Percentiles rank a stretch among this genome's conserved stretches.
These are phyloP conservation scores for Calocybe cyanea DNA, from an alignment of 768 basidiomycete species.

Conservation along the genomic window DNA sequence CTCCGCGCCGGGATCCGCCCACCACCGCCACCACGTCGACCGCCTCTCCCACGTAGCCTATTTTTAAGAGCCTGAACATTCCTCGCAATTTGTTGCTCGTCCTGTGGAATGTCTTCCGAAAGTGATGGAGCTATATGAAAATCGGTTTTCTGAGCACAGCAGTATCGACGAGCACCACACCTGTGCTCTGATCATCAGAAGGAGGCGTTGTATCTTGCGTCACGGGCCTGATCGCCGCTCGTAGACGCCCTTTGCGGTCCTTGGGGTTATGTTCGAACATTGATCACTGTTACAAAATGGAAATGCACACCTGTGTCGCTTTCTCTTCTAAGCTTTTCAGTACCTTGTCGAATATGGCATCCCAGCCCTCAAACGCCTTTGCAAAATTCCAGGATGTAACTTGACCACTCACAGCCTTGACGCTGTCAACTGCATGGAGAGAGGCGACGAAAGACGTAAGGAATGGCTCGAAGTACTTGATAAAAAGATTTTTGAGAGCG, in stretches of 20 bases:
- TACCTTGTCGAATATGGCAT: conserved; percentile 72
- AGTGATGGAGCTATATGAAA: conserved; percentile 39
- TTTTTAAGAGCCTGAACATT: conserved; percentile 90
- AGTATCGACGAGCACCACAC: conserved; percentile 30
- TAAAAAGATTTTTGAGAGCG: conserved; percentile 78
- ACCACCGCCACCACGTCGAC: conserved; percentile 50
- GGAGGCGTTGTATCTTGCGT: conserved; percentile 43
- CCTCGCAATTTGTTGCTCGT: conserved; percentile 88
- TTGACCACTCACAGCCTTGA: conserved; percentile 37
- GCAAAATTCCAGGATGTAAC: conserved; percentile 62
- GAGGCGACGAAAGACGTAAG: conserved; percentile 81
- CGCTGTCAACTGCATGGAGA: conserved; percentile 57
- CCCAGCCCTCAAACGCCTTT: conserved; percentile 76
- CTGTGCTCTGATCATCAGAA: conserved; percentile 58
- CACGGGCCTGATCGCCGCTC: conserved; percentile 34
- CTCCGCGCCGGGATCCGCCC: conserved; percentile 46
- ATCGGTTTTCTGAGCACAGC: neutral
- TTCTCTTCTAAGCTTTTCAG: conserved; percentile 72
- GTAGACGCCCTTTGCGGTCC: conserved; percentile 72
- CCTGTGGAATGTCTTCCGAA: conserved; percentile 50
- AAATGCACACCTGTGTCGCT: conserved; percentile 53
- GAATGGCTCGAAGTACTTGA: conserved; percentile 84
- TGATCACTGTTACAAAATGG: neutral
- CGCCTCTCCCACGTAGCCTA: conserved; percentile 73
- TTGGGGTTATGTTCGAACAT: conserved; percentile 22